Evolutionary conservation across 106 monocot genomes (phyloP).

Genomic region (Amphibolis antarctica): DNA sequence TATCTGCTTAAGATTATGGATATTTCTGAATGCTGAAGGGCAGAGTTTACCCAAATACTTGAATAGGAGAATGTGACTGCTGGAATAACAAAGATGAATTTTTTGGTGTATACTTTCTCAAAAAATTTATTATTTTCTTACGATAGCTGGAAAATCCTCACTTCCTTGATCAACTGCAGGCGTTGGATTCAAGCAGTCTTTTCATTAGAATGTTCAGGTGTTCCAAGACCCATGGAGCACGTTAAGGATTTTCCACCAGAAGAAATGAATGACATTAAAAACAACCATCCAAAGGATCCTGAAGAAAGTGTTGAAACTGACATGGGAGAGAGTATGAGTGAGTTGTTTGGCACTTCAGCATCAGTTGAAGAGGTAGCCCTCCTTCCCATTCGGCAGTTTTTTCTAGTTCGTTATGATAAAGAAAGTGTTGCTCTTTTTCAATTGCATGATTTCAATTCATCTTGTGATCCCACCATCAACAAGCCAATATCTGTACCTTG

Average conservation of each 20-base stretch:
- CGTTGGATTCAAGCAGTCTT: slow-evolving; percentile 96
- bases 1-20: no score
- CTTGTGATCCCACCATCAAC: no score
- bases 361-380: slow-evolving; percentile 61
- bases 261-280: neutral
- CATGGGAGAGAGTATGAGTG: slow-evolving; percentile 40
- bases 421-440: no score
- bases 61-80: no score
- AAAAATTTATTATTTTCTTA: no score
- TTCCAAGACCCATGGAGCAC: neutral
- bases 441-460: no score
- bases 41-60: no score
- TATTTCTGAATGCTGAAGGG: no score
- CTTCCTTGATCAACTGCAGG: slow-evolving; percentile 19
- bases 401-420: no score
- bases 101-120: no score
- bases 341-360: slow-evolving; percentile 42
- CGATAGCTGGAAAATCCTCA: neutral
- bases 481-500: no score
- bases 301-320: slow-evolving; percentile 34
- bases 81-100: no score
- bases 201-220: slow-evolving; percentile 2
- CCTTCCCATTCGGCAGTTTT: neutral
- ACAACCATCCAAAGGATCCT: slow-evolving; percentile 5
- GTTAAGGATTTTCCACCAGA: slow-evolving; percentile 6